Conservation (phyloP, 257 asterid species). For the Solanum chmielewskii region DNA sequence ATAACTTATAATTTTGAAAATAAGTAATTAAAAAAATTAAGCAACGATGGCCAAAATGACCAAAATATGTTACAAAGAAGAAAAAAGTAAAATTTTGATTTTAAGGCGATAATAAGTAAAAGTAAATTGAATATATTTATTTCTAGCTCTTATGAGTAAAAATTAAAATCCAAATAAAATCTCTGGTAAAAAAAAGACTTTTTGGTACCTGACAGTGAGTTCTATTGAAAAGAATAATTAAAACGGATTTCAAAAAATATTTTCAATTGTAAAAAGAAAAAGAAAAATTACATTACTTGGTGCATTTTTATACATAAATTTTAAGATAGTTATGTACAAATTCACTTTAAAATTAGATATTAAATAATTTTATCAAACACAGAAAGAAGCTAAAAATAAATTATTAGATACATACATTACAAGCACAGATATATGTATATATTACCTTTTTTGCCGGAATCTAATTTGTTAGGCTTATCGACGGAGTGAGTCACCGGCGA, state of each 20-base stretch:
- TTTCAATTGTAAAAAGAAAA: background rate
- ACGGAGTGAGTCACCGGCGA: background rate
- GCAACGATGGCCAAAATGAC: background rate
- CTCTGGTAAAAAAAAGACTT: background rate
- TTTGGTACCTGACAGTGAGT: background rate
- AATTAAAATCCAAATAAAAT: background rate
- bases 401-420: background rate
- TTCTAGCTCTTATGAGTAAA: background rate
- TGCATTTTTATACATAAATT: background rate
- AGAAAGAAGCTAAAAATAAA: background rate
- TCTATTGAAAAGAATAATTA: background rate
- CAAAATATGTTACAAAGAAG: background rate
- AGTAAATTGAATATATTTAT: background rate
- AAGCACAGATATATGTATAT: background rate
- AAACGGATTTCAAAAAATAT: background rate
- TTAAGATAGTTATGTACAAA: background rate
- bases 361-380: background rate
- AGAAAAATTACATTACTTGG: background rate
- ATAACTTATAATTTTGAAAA: background rate
- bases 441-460: background rate
- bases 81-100: no score
- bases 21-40: background rate
- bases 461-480: constrained; percentile 2
- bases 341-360: background rate
- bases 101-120: background rate